Evolutionary conservation across 495 filamentous ascomycete species (phyloP).

Genomic region (Podospora fimiseda): DNA sequence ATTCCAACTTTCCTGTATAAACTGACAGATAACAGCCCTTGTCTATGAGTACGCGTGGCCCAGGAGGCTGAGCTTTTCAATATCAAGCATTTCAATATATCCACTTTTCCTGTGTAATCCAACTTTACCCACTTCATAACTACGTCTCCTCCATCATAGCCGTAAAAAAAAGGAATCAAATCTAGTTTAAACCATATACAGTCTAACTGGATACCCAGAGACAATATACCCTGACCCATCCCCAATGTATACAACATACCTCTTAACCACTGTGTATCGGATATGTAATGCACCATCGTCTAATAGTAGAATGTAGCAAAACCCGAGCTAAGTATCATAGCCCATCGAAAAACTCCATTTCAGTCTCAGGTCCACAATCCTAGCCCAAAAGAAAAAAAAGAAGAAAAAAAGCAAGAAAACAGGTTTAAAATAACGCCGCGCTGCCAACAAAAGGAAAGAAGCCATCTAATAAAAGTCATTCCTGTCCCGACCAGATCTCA

Average conservation of each 20-base stretch:
- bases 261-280: neutral
- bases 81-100: no score
- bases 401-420: neutral
- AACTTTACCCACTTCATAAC: no score
- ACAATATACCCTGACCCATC: neutral
- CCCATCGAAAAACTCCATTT: neutral
- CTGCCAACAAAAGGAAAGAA: slow-evolving; percentile 21
- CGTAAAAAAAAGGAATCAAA: neutral
- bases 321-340: neutral
- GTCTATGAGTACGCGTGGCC: no score
- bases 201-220: neutral
- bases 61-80: neutral
- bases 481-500: slow-evolving; percentile 20
- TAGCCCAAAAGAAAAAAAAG: neutral
- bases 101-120: no score
- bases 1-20: no score
- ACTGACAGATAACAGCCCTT: no score
- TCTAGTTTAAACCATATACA: neutral
- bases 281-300: neutral
- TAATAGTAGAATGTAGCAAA: neutral
- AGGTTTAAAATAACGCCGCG: slow-evolving; percentile 6
- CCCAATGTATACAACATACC: neutral
- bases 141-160: no score
- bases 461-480: slow-evolving; percentile 27
- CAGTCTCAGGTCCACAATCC: neutral